A percentile compares a stretch with the other conserved stretches of the same genome.
These are phyloP conservation scores for Melanomma pulvis-pyrius DNA, from an alignment of 495 filamentous ascomycete species.

Conservation along the genomic window DNA sequence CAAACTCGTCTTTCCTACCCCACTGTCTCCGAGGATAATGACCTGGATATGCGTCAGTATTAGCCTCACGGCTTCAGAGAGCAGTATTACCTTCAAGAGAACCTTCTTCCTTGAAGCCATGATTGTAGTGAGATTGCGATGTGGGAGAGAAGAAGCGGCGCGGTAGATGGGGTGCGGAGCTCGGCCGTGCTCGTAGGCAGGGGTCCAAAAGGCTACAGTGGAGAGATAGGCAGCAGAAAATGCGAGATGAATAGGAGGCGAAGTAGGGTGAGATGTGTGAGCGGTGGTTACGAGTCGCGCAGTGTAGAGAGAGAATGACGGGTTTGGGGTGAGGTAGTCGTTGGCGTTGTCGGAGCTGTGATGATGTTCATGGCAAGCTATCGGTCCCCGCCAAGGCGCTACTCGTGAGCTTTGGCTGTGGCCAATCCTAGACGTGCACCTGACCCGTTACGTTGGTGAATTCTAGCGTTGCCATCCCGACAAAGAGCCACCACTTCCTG, in stretches of 20 bases:
- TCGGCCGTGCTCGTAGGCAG: neutral
- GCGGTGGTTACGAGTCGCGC: neutral
- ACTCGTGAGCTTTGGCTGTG: neutral
- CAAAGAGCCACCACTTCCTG: conserved; percentile 1
- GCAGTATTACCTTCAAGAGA: conserved; percentile 76
- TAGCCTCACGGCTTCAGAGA: conserved; percentile 3
- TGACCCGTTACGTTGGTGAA: neutral
- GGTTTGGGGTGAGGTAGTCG: conserved; percentile 2
- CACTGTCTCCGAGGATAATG: conserved; percentile 97
- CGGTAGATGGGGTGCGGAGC: conserved; percentile 6
- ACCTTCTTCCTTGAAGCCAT: conserved; percentile 98
- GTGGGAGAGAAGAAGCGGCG: conserved; percentile 10
- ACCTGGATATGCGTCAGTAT: conserved; percentile 60
- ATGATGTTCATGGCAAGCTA: conserved; percentile 12
- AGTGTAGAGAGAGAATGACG: neutral
- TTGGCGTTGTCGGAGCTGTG: neutral
- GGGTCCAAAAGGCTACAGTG: conserved; percentile 1
- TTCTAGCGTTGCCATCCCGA: neutral
- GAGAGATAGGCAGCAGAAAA: conserved; percentile 24
- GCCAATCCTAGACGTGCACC: conserved; percentile 5
- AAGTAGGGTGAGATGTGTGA: neutral
- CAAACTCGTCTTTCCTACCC: conserved; percentile 98
- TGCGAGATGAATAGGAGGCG: neutral
- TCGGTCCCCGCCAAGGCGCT: conserved; percentile 6
- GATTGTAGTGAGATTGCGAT: conserved; percentile 1